These are phyloP conservation scores for Singerocomus inundabilis DNA, from an alignment of 1,284 basidiomycete species.

Conservation along the genomic window DNA sequence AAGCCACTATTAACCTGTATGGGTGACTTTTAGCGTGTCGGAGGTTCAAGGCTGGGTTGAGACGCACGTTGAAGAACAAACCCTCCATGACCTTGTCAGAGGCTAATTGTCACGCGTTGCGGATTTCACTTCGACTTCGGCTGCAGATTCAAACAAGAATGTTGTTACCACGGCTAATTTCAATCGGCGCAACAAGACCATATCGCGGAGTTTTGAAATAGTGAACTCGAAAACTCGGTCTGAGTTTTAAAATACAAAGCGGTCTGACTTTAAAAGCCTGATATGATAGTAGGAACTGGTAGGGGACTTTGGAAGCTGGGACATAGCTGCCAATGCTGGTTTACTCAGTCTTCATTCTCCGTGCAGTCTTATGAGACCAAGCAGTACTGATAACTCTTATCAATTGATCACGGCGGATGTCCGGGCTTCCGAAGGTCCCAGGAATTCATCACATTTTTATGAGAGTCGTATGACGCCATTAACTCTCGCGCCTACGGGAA, in stretches of 20 bases:
- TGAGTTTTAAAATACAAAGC: too few relatives aligned
- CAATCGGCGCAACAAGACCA: background rate
- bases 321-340: background rate
- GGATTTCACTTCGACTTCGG: background rate
- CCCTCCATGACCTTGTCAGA: conserved; percentile 25
- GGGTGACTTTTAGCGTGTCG: background rate
- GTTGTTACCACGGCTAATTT: conserved; percentile 19
- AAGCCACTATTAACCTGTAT: conserved; percentile 77
- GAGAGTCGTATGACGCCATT: conserved; percentile 4
- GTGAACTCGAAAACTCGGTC: too few relatives aligned
- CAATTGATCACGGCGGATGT: too few relatives aligned
- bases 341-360: background rate
- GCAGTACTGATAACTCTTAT: too few relatives aligned
- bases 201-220: background rate
- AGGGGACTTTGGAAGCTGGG: too few relatives aligned
- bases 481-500: background rate
- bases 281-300: too few relatives aligned
- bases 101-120: conserved; percentile 2
- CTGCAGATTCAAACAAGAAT: conserved; percentile 16
- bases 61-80: conserved; percentile 31
- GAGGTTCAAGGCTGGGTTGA: background rate
- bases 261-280: too few relatives aligned
- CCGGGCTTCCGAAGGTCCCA: background rate
- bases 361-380: too few relatives aligned
- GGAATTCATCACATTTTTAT: background rate